These are phyloP conservation scores for Primulina huaijiensis DNA, from an alignment of 257 asterid species.

Conservation along the genomic window DNA sequence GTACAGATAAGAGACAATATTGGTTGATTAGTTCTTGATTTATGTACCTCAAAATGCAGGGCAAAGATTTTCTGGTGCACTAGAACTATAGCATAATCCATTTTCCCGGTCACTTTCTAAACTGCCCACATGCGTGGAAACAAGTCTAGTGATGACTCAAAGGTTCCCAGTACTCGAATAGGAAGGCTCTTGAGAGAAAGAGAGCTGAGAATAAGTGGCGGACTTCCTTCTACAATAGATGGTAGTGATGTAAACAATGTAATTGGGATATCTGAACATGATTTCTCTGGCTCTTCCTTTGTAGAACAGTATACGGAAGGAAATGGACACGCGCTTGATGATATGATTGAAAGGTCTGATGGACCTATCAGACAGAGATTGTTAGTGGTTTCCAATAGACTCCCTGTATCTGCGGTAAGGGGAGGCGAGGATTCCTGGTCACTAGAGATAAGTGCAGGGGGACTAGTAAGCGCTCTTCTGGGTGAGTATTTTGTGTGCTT, in stretches of 20 bases:
- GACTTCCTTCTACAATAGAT: constrained; percentile 29
- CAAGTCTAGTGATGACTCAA: constrained; percentile 54
- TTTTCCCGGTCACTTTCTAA: constrained; percentile 21
- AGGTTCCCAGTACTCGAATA: constrained; percentile 40
- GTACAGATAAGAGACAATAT: constrained; percentile 21
- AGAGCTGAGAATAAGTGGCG: constrained; percentile 52
- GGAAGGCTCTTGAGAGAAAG: constrained; percentile 74
- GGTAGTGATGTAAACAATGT: constrained; percentile 36
- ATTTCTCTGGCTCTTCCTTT: constrained; percentile 32
- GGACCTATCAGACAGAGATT: constrained; percentile 66
- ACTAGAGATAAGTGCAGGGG: constrained; percentile 96
- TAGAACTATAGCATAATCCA: constrained; percentile 27
- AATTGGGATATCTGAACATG: constrained; percentile 43
- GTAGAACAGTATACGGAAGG: constrained; percentile 63
- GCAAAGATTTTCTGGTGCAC: constrained; percentile 36
- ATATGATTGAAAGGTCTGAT: constrained; percentile 57
- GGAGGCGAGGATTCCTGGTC: constrained; percentile 88
- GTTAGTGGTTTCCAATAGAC: constrained; percentile 92
- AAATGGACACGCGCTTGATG: constrained; percentile 48
- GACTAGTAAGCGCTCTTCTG: constrained; percentile 90
- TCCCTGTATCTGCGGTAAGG: constrained; percentile 94
- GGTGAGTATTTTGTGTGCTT: constrained; percentile 50
- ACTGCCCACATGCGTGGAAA: constrained; percentile 63
- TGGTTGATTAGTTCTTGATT: constrained; percentile 32
- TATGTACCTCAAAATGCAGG: constrained; percentile 54